phyloP scores from a whole-genome alignment of 2,329 filamentous ascomycete genomes.

The Fusarium oligoseptatum region DNA sequence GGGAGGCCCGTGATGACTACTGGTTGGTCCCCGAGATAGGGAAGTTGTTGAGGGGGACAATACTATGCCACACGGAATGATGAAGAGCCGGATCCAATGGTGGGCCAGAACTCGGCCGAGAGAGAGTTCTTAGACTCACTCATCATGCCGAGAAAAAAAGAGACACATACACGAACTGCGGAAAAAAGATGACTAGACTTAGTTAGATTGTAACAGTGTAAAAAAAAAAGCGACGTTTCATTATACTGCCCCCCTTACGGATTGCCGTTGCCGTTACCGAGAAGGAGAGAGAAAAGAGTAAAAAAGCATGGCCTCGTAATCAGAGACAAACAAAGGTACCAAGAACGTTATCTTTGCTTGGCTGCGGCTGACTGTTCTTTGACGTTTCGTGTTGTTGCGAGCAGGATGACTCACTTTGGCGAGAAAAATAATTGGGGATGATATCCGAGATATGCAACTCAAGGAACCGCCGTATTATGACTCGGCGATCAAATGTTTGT shows the following conservation, averaged over 20 bases:
- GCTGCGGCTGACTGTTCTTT: slow-evolving; percentile 12
- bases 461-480: slow-evolving; percentile 15
- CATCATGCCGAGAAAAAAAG: neutral
- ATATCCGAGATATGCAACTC: slow-evolving; percentile 7
- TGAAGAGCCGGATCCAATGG: slow-evolving; percentile 27
- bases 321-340: slow-evolving; percentile 2
- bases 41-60: neutral
- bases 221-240: slow-evolving; percentile 34
- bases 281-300: neutral
- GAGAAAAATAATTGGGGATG: neutral
- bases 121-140: neutral
- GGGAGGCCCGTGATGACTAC: slow-evolving; percentile 38
- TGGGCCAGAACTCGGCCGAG: slow-evolving; percentile 11
- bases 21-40: neutral
- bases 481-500: slow-evolving; percentile 12
- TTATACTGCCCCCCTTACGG: slow-evolving; percentile 34
- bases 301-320: slow-evolving; percentile 3
- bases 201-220: neutral
- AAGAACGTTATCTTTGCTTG: neutral
- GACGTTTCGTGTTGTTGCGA: neutral
- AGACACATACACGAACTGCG: neutral
- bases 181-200: neutral
- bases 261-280: neutral
- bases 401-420: slow-evolving; percentile 27
- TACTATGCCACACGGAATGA: slow-evolving; percentile 25